Evolutionary conservation across 345 rosid genomes (phyloP).

Genomic region (Angophora floribunda): DNA sequence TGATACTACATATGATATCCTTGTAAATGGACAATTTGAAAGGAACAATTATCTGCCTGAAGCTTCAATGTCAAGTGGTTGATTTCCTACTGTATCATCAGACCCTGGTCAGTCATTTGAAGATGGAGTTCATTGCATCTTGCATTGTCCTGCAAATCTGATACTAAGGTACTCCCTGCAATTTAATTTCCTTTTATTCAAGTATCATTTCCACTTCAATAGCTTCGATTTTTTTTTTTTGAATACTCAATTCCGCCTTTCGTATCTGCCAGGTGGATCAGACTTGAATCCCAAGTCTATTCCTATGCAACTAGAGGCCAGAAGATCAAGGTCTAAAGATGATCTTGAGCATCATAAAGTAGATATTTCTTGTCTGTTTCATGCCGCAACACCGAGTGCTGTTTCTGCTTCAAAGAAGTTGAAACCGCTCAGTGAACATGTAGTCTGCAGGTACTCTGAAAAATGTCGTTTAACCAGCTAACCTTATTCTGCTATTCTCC

Average conservation of each 20-base stretch:
- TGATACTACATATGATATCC: slow-evolving; percentile 56
- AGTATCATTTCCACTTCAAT: background rate
- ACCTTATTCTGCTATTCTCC: background rate
- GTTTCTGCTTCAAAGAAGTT: background rate
- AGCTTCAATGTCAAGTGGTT: background rate
- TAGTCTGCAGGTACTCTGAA: background rate
- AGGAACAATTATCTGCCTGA: slow-evolving; percentile 6
- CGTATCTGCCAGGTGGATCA: background rate
- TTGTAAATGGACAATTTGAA: slow-evolving; percentile 33
- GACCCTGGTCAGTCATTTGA: background rate
- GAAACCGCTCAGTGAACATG: background rate
- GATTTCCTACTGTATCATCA: background rate
- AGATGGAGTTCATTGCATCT: background rate
- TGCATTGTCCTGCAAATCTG: background rate
- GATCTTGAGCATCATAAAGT: background rate
- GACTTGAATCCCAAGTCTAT: background rate
- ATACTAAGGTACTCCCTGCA: background rate
- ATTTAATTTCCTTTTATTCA: background rate
- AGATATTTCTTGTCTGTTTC: background rate
- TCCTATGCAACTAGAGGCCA: background rate
- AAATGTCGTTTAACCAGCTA: background rate
- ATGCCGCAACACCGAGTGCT: background rate
- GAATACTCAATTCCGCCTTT: background rate
- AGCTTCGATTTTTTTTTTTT: background rate
- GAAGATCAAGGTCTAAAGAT: background rate